A percentile compares a stretch with the other conserved stretches of the same genome.
Evolutionary conservation across 768 basidiomycete genomes (phyloP).

Genomic region (Russula foetens): DNA sequence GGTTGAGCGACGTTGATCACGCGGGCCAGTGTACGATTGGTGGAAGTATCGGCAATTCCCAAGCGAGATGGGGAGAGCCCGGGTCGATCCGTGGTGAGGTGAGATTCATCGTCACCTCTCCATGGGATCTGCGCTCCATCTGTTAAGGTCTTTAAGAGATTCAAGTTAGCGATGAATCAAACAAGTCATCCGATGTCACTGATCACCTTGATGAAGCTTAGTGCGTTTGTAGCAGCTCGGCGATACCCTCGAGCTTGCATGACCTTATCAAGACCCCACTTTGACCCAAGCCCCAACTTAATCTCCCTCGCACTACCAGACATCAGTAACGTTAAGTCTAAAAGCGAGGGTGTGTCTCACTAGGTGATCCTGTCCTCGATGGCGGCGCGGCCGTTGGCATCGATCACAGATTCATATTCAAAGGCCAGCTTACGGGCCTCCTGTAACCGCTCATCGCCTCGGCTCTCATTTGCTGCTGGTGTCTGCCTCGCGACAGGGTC

Average conservation of each 20-base stretch:
- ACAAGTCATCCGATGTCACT: too few species aligned
- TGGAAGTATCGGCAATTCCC: background rate
- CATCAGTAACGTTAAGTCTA: background rate
- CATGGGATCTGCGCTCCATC: background rate
- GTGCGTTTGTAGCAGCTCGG: background rate
- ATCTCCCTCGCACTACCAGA: background rate
- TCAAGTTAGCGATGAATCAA: too few species aligned
- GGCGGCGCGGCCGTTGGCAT: background rate
- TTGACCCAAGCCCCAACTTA: background rate
- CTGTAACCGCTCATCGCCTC: background rate
- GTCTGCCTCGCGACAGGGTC: background rate
- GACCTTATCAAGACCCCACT: background rate
- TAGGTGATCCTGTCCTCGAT: background rate
- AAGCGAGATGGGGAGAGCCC: background rate
- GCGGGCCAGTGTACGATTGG: background rate
- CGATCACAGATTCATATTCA: background rate
- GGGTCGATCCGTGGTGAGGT: background rate
- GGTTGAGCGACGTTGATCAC: background rate
- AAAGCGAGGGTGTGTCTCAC: background rate
- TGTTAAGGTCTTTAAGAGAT: background rate
- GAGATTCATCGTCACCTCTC: background rate
- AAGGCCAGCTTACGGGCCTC: background rate
- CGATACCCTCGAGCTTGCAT: conserved; percentile 2
- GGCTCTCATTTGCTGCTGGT: background rate
- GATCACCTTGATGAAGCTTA: background rate